Base-by-base conservation (phyloP, 192 early-diverging fungal genomes). In the Coemansia sp. region DNA sequence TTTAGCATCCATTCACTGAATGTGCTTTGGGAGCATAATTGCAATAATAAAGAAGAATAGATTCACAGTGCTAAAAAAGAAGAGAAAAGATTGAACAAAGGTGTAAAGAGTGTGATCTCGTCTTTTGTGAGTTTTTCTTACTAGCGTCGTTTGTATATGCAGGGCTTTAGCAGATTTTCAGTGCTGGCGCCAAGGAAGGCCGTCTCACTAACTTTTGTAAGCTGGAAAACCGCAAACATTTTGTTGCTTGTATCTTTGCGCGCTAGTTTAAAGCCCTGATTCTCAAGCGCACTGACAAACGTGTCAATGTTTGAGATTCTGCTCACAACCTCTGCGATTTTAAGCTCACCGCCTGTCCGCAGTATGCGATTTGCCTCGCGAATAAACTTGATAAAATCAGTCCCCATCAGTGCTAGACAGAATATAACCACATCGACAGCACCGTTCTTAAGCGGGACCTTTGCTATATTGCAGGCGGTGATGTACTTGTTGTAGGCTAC, bases 361-460 rank as follows among this genome's bases (percentile, higher is more conserved):
- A 97, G 66, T 9, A 97, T 90, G 45, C 97, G 86, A 58, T 89
- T 81, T 1, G 94, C 97, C 74, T 99, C 97, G 59, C 79, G 84
- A 25, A 98, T 62, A 75, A 96, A 98, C 66, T 93, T 90, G 58
- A 94, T 73, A 76, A 92, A 97, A 71, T 99, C 96, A 0, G 93
- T 94, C 12, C 95, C 95, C 97, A 99, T 99, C 68, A 97, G 76
- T n/a, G 90, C 91, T 62, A 99, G 80, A 59, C 90, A 95, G 74
- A 99, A 97, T 20, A 98, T 86, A 4, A 85, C 89, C 10, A 99
- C 85, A 72, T 99, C 95, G 1, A 90, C 91, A 3, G 77, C 63
- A 12, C 53, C 76, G 25, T 85, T 78, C 16, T 83, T 61, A 56
- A 97, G 63, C 20, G 97, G 95, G 29, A 94, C 90, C 62, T 94